Percentiles rank a stretch among this genome's conserved stretches.
phyloP scores from a whole-genome alignment of 345 rosid genomes.

The Corchorus olitorius region DNA sequence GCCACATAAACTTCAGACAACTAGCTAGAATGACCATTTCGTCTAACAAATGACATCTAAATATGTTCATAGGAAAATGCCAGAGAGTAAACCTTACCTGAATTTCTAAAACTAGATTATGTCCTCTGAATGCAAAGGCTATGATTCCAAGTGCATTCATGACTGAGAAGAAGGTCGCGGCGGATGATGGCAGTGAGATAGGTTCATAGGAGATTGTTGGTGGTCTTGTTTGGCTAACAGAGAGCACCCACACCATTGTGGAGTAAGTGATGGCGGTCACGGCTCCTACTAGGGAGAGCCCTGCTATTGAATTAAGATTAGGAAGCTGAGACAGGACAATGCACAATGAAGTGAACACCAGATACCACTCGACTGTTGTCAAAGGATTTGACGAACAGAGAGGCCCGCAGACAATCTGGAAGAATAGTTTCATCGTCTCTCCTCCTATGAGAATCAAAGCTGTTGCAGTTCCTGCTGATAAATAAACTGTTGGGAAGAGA shows the following conservation, averaged over 20 bases:
- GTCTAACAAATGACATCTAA: neutral
- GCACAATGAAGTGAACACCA: conserved; percentile 92
- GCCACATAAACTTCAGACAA: neutral
- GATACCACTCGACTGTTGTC: conserved; percentile 94
- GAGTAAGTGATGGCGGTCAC: conserved; percentile 89
- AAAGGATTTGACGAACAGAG: conserved; percentile 83
- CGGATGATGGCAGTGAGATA: conserved; percentile 56
- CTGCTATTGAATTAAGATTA: conserved; percentile 94
- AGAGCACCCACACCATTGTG: conserved; percentile 96
- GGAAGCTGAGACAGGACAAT: conserved; percentile 97
- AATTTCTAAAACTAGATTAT: conserved; percentile 85
- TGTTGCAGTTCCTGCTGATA: conserved; percentile 96
- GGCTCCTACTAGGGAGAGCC: conserved; percentile 92
- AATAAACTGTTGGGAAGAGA: conserved; percentile 86
- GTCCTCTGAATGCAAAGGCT: conserved; percentile 95
- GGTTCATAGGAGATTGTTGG: conserved; percentile 76
- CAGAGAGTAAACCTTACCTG: conserved; percentile 50
- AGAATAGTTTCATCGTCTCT: conserved; percentile 92
- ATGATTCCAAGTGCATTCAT: conserved; percentile 93
- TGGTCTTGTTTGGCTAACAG: conserved; percentile 91
- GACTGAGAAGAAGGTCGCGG: conserved; percentile 66
- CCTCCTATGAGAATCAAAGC: conserved; percentile 92
- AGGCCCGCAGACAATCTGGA: conserved; percentile 92
- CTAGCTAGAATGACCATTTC: neutral
- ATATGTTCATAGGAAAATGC: neutral